Conservation (phyloP, 306 rosid genomes). For the Cajanus cajan region DNA sequence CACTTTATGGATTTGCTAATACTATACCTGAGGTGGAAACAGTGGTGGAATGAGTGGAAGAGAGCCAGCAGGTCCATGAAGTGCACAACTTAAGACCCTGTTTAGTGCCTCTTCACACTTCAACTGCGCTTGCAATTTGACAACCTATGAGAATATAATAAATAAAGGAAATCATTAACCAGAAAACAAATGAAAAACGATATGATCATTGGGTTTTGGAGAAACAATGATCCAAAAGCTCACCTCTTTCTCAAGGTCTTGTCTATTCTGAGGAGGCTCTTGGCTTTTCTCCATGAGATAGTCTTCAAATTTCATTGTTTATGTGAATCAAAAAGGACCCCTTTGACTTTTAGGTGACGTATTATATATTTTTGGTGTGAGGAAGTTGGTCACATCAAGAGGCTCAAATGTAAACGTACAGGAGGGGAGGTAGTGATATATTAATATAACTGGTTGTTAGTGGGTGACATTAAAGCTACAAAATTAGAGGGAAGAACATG, state of each 20-base stretch:
- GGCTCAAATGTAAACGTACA: not conserved
- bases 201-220: not conserved
- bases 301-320: slow-evolving; percentile 78
- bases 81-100: slow-evolving; percentile 59
- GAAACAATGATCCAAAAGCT: not conserved
- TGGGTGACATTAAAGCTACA: slow-evolving; percentile 41
- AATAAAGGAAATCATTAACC: slow-evolving; percentile 13
- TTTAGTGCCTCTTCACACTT: slow-evolving; percentile 62
- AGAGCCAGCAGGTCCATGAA: slow-evolving; percentile 59
- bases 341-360: slow-evolving; percentile 9
- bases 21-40: slow-evolving; percentile 63
- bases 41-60: slow-evolving; percentile 46
- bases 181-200: not conserved
- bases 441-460: slow-evolving; percentile 29
- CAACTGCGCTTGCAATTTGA: slow-evolving; percentile 55
- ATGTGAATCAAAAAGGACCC: not conserved
- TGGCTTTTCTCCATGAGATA: slow-evolving; percentile 62
- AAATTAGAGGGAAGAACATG: slow-evolving; percentile 22
- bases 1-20: not conserved
- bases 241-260: slow-evolving; percentile 72
- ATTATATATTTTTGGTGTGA: not conserved
- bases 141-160: slow-evolving; percentile 45
- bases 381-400: slow-evolving; percentile 8
- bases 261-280: slow-evolving; percentile 51
- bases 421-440: not conserved